Percentiles rank a stretch among this genome's conserved stretches.
These are phyloP conservation scores for Silene latifolia DNA, from an alignment of 148 eudicot genomes.

Conservation along the genomic window DNA sequence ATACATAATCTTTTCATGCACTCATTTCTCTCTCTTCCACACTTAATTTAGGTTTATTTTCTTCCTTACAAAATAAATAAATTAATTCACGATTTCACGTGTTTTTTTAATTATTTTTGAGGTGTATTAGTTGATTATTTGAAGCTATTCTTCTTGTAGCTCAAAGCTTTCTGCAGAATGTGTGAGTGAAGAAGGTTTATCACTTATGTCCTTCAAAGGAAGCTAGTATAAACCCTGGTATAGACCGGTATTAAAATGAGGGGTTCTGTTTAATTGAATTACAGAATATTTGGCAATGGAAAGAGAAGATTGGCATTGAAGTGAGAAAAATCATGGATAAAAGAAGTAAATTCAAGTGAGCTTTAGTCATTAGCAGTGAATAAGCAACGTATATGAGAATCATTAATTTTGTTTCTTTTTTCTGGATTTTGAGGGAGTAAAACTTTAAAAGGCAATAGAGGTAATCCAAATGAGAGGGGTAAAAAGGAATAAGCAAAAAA, in stretches of 20 bases:
- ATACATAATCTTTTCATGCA: no score
- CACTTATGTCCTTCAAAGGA: constrained; percentile 65
- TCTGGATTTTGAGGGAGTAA: not conserved
- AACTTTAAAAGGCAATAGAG: not conserved
- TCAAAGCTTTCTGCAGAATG: constrained; percentile 27
- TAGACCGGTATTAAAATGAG: no score
- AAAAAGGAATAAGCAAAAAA: no score
- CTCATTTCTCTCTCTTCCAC: no score
- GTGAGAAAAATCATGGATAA: not conserved
- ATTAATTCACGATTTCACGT: no score
- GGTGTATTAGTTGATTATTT: constrained; percentile 41
- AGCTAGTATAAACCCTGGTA: no score
- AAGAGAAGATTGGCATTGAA: not conserved
- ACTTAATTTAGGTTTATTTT: no score
- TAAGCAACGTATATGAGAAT: not conserved
- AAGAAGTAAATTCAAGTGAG: not conserved
- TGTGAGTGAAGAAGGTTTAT: constrained; percentile 73
- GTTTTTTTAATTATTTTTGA: constrained; percentile 12
- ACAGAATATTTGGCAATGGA: no score
- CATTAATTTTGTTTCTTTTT: not conserved
- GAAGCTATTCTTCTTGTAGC: constrained; percentile 36
- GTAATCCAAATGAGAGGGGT: not conserved
- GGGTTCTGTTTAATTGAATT: no score
- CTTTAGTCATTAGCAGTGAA: not conserved
- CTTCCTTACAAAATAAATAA: not conserved